Evolutionary conservation across 768 basidiomycete species (phyloP), one percentile per base, ranked within the genome.

Genomic region (Xerocomus potaroensis): DNA sequence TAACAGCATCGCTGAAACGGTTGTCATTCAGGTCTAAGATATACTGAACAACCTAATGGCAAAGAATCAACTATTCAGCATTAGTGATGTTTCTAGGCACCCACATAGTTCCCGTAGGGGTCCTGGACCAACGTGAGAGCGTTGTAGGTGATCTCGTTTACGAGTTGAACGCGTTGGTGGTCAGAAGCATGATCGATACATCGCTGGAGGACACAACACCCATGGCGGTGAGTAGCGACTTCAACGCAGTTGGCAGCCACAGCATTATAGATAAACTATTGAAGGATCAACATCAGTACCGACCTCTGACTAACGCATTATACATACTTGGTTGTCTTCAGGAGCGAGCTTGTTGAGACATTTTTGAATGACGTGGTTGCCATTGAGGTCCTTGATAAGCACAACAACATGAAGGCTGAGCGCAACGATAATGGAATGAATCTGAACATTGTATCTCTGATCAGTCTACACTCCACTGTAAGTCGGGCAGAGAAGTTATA

Each of bases 121-220:
- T 98, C 95, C 71, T 98, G 95, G 19, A 99, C 96, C 48, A 99
- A 79, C 5, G 94, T 97, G 54, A 99, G 77, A 2, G 94, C 94
- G 58, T 98, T 94, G 73, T 89, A 98, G 12, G 95, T 98, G 69
- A 99, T 99, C 75, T 99, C 96, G 50, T 91, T 94, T 46, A 99
- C 96, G 31, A 99, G 80, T 69, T 98, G 96, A 47, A 94, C 75
- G 34, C 95, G 85, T 63, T 99, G 96, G 47, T 85, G 80, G 56
- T 97, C 93, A 5, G 93, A 93, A 0, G 96, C 96, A 60, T 99
- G 96, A 62, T 99, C 96, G 59, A 99, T 90, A 69, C 94, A 97
- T 50, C 96, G 81, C 68, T 99, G 96, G 35, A 99, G 75, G 44
- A 99, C 96, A 66, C 96, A 99, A 69, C 96, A 98, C 14, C 96